Percentiles rank a stretch among this genome's conserved stretches.
These are phyloP conservation scores for Laburnicola sp. DNA, from an alignment of 2,329 filamentous ascomycete genomes.

Conservation along the genomic window DNA sequence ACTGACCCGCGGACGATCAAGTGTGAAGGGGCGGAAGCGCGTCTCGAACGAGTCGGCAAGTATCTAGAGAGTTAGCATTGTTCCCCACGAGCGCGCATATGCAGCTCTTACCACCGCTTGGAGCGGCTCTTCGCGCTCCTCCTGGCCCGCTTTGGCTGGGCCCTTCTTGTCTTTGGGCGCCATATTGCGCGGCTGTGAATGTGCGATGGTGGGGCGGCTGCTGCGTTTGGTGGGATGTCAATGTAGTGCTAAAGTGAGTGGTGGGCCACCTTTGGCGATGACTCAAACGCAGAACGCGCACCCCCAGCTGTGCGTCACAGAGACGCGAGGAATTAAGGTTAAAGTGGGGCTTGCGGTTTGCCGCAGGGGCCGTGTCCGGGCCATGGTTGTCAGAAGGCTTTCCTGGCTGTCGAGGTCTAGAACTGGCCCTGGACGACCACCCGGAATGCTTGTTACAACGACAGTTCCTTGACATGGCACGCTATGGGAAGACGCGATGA, in stretches of 20 bases:
- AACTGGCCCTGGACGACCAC: conserved; percentile 23
- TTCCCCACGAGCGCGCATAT: conserved; percentile 9
- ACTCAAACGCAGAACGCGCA: conserved; percentile 19
- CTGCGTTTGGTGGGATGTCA: conserved; percentile 13
- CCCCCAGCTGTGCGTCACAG: conserved; percentile 22
- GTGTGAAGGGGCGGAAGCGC: conserved; percentile 83
- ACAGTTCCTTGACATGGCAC: conserved; percentile 18
- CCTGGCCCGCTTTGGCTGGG: conserved; percentile 51
- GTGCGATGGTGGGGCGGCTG: conserved; percentile 16
- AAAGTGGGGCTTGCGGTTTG: conserved; percentile 31
- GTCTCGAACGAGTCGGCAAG: conserved; percentile 95
- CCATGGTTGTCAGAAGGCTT: conserved; percentile 14
- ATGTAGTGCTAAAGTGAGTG: neutral
- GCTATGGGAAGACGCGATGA: neutral
- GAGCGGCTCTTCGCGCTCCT: conserved; percentile 64
- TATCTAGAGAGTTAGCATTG: conserved; percentile 58
- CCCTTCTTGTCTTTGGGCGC: conserved; percentile 54
- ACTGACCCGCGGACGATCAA: conserved; percentile 82
- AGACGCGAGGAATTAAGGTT: conserved; percentile 16
- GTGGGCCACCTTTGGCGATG: conserved; percentile 10
- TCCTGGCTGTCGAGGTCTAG: conserved; percentile 32
- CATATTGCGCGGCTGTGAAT: conserved; percentile 40
- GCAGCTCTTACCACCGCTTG: conserved; percentile 61
- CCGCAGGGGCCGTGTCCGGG: conserved; percentile 19
- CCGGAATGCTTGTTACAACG: conserved; percentile 43